Evolutionary conservation across 2,329 filamentous ascomycete genomes (phyloP).

Genomic region (Teratosphaeriaceae sp.): DNA sequence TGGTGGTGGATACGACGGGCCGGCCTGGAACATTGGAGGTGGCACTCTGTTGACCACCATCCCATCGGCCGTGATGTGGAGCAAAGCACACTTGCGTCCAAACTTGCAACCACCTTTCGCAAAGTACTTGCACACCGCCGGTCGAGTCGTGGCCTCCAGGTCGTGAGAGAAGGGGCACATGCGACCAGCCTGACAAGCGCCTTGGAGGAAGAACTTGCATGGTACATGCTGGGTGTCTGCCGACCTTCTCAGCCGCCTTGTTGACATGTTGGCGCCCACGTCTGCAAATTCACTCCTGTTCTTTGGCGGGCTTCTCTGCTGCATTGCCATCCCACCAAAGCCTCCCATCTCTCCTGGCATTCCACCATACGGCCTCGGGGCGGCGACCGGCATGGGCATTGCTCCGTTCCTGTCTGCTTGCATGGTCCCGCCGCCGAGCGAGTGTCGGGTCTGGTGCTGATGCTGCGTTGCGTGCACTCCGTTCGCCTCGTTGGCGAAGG

Average conservation of each 20-base stretch:
- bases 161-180: constrained; percentile 97
- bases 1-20: constrained; percentile 8
- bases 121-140: constrained; percentile 94
- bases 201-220: constrained; percentile 98
- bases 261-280: not conserved
- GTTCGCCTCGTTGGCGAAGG: constrained; percentile 3
- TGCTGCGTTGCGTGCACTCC: no score
- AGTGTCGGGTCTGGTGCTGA: constrained; percentile 1
- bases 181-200: constrained; percentile 90
- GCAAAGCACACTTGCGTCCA: constrained; percentile 92
- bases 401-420: constrained; percentile 20
- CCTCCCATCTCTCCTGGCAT: constrained; percentile 12
- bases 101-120: constrained; percentile 99
- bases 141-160: constrained; percentile 74
- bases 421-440: constrained; percentile 2
- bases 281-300: constrained; percentile 38
- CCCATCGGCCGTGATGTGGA: constrained; percentile 90
- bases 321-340: constrained; percentile 23
- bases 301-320: constrained; percentile 44
- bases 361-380: constrained; percentile 13
- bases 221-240: constrained; percentile 93
- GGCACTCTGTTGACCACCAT: constrained; percentile 70
- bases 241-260: constrained; percentile 15
- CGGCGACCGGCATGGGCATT: constrained; percentile 22
- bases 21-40: constrained; percentile 10